Base-by-base conservation (phyloP, 495 filamentous ascomycete genomes). In the Sabuloglossum arenarium region DNA sequence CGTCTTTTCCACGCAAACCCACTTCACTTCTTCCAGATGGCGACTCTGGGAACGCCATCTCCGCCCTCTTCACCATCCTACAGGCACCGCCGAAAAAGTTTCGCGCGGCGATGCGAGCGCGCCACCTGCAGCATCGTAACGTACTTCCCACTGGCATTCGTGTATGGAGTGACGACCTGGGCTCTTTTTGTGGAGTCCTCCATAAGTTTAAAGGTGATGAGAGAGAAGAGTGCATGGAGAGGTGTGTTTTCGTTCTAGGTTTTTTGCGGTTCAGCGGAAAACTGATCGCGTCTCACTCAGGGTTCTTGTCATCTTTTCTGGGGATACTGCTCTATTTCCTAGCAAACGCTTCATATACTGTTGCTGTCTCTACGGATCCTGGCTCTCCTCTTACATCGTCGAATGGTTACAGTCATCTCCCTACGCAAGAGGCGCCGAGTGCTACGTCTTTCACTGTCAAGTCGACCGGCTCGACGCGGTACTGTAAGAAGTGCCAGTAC, bases 401-500 rank as follows among this genome's bases (percentile, higher is more conserved):
- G 63, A 56, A 68, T 56, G 70, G 75, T 32, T 86, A 85, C 64
- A 77, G 72, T 58, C 73, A 76, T 34, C 71, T 87, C 11, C 82
- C 83, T 0, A 77, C 80, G 12, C 70, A 76, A 51, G 79, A 84
- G 75, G 72, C 59, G 64, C 71, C 56, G 60, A 68, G 69, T 46
- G 78, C 80, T 60, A 84, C 80, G 10, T 82, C 85, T 25, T 85
- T 86, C 63, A 95, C 88, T 0, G 93, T 94, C 63, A 97, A 87
- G 69, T 85, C 86, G 47, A 85, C 82, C 32, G 91, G 91, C 56
- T 81, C 81, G 59, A 67, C 80, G 30, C 81, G 91, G 32, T 97
- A 82, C 70, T 98, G 91, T 73, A 97, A 97, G 71, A 98, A 98
- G 70, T 98, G 91, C 68, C 82, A 90, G 68, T 80, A 79, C 30